Evolutionary conservation across 2,329 filamentous ascomycete species (phyloP), one percentile per base, ranked within the genome.

Genomic region (Fusarium clavum): DNA sequence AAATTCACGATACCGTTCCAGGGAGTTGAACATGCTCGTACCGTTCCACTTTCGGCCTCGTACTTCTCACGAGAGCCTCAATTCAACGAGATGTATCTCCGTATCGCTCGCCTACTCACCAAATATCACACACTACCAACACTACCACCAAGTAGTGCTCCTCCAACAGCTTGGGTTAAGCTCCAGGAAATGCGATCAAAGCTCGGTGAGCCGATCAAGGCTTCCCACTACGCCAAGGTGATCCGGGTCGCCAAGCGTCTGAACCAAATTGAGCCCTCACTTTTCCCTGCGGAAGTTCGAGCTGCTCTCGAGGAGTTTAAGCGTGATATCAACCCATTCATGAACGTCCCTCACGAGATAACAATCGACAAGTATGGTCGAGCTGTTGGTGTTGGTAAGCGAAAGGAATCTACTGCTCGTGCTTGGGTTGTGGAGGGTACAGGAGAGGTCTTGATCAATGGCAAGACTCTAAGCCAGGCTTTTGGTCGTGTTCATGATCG

Each of bases 401-500:
- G 96, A 80, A 99, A 99, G 87, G 89, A 91, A 43, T 95, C 94
- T 5, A 89, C 89, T 25, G 96, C 96, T 2, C 90, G 91, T 59
- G 96, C 93, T 12, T 97, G 90, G 83, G 83, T 99, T 24, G 94
- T 99, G 7, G 95, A 98, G 82, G 96, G 96, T 8, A 94, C 92
- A 13, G 97, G 96, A 16, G 92, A 98, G 81, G 89, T 97, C 16
- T 80, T 97, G 73, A 85, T 99, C 79, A 99, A 99, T 79, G 94
- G 94, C 67, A 95, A 94, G 83, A 89, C 88, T n/a, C 83, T 99
- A 60, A 88, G 87, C 53, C 88, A 96, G 53, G 90, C 89, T 24
- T 99, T 99, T 79, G 92, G 91, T 34, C 90, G 96, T 38, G 82
- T 98, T 53, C 95, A 99, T 79, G 95, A 99, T 81, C 90, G 96